Evolutionary conservation across 2,329 filamentous ascomycete genomes (phyloP).

Genomic region (Apiospora pterosperma): DNA sequence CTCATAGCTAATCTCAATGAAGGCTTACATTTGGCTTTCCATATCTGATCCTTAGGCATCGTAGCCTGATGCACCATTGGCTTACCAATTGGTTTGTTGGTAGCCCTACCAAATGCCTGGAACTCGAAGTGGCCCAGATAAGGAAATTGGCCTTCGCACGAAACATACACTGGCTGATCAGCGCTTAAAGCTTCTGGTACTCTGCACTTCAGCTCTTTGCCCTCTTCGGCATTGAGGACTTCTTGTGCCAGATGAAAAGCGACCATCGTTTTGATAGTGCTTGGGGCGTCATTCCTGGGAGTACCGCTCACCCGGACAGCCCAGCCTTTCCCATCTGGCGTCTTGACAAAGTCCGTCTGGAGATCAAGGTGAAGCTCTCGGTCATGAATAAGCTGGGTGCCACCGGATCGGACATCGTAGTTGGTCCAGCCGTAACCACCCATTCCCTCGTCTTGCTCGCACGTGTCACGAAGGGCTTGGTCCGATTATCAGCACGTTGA

Average conservation of each 20-base stretch:
- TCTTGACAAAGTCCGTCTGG: slow-evolving; percentile 90
- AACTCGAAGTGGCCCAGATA: slow-evolving; percentile 61
- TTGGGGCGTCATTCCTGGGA: slow-evolving; percentile 65
- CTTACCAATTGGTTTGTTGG: slow-evolving; percentile 53
- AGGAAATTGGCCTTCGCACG: slow-evolving; percentile 62
- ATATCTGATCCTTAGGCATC: slow-evolving; percentile 66
- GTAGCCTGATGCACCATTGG: slow-evolving; percentile 71
- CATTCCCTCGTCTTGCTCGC: slow-evolving; percentile 93
- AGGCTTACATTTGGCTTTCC: slow-evolving; percentile 70
- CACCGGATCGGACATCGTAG: slow-evolving; percentile 85
- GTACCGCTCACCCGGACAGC: slow-evolving; percentile 81
- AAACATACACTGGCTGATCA: slow-evolving; percentile 74
- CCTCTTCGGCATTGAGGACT: slow-evolving; percentile 46
- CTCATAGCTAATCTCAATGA: slow-evolving; percentile 44
- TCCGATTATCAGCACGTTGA: slow-evolving; percentile 6
- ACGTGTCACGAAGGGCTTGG: slow-evolving; percentile 84
- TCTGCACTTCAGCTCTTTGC: slow-evolving; percentile 62
- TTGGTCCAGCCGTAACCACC: slow-evolving; percentile 97
- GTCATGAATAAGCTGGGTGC: slow-evolving; percentile 87
- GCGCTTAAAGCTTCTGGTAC: slow-evolving; percentile 74
- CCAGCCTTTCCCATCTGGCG: slow-evolving; percentile 92
- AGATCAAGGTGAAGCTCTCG: slow-evolving; percentile 84
- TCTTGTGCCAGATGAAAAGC: slow-evolving; percentile 56
- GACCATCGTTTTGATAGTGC: slow-evolving; percentile 69
- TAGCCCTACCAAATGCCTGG: slow-evolving; percentile 63